phyloP scores from a whole-genome alignment of 345 rosid species.

The Angophora floribunda region DNA sequence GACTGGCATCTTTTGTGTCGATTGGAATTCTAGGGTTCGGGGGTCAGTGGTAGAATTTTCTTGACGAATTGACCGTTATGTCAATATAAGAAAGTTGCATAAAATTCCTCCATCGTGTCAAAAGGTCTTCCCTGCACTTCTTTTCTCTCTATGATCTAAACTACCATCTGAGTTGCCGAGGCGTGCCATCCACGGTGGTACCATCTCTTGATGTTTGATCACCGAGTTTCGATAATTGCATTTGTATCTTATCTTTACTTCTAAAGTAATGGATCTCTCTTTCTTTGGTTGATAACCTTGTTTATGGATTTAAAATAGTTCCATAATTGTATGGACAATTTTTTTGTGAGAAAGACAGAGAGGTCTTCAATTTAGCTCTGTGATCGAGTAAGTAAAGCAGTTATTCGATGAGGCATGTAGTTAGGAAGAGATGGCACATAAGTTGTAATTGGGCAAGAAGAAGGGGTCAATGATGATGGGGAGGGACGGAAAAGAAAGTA shows the following conservation, averaged over 20 bases:
- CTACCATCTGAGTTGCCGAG: not conserved
- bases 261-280: not conserved
- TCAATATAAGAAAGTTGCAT: not conserved
- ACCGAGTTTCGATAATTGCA: not conserved
- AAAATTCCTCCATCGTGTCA: not conserved
- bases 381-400: not conserved
- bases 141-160: not conserved
- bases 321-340: not conserved
- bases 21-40: not conserved
- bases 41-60: not conserved
- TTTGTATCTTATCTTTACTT: not conserved
- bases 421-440: not conserved
- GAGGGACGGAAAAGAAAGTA: not conserved
- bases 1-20: not conserved
- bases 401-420: not conserved
- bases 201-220: not conserved
- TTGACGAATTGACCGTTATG: not conserved
- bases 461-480: not conserved
- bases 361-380: not conserved
- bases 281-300: not conserved
- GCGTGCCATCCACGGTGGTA: not conserved
- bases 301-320: not conserved
- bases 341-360: not conserved
- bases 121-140: not conserved
- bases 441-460: not conserved